A percentile compares a stretch with the other conserved stretches of the same genome.
These are phyloP conservation scores for Komagataella pastoris DNA, from an alignment of 805 yeast genomes.

Conservation along the genomic window DNA sequence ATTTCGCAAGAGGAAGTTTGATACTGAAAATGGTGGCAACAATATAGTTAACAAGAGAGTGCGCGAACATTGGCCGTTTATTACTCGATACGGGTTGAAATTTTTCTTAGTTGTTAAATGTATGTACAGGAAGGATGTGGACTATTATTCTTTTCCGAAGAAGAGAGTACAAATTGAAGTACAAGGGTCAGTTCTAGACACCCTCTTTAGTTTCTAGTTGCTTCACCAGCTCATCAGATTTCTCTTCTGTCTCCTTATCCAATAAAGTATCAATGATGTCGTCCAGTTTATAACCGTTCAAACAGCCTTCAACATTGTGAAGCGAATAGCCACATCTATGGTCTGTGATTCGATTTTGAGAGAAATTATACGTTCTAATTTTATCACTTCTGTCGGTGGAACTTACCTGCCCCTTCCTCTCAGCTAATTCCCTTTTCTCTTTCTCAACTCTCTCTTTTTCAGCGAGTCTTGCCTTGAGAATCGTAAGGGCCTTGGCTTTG, in stretches of 20 bases:
- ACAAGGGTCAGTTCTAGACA: background rate
- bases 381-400: constrained; percentile 88
- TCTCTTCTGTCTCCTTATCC: constrained; percentile 28
- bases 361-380: constrained; percentile 84
- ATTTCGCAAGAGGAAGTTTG: background rate
- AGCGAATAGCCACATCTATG: constrained; percentile 76
- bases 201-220: constrained; percentile 1
- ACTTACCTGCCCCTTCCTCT: constrained; percentile 73
- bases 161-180: background rate
- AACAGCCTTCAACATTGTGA: constrained; percentile 60
- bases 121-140: too few species aligned
- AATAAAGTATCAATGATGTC: constrained; percentile 41
- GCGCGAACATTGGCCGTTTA: background rate
- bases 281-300: constrained; percentile 47
- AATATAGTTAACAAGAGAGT: background rate
- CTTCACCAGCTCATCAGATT: constrained; percentile 24
- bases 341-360: constrained; percentile 88
- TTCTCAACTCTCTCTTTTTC: constrained; percentile 59
- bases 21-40: background rate
- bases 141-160: too few species aligned
- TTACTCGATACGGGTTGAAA: background rate
- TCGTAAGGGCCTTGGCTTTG: constrained; percentile 81
- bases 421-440: constrained; percentile 48
- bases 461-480: constrained; percentile 74
- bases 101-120: too few species aligned